Conservation (phyloP, 495 filamentous ascomycete genomes). For the Opeltia flavorubescens region DNA sequence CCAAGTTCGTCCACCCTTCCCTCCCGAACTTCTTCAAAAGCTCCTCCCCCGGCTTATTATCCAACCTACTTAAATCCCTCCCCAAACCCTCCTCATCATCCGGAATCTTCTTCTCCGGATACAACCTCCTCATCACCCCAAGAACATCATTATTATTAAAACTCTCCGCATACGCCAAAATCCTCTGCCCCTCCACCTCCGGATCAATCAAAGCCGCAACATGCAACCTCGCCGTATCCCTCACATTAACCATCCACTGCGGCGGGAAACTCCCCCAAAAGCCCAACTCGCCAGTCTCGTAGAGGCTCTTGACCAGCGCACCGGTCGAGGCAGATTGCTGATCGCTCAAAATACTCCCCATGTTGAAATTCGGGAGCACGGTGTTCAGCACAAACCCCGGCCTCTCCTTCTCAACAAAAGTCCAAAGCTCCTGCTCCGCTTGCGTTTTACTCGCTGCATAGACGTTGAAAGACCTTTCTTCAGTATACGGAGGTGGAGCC, state of each 20-base stretch:
- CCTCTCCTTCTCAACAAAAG: constrained; percentile 34
- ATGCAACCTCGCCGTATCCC: constrained; percentile 33
- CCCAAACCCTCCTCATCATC: neutral
- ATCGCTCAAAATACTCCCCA: constrained; percentile 22
- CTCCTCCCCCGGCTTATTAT: neutral
- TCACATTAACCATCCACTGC: constrained; percentile 27
- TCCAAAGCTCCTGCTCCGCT: constrained; percentile 38
- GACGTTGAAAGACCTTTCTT: constrained; percentile 19
- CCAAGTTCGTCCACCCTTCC: neutral
- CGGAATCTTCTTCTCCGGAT: neutral
- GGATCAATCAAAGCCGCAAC: constrained; percentile 31
- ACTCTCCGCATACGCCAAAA: constrained; percentile 30
- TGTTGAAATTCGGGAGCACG: constrained; percentile 31
- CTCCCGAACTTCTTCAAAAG: neutral
- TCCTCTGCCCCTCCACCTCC: constrained; percentile 26
- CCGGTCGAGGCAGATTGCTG: constrained; percentile 16
- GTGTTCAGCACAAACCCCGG: constrained; percentile 35
- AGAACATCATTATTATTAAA: constrained; percentile 26
- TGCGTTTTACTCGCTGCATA: constrained; percentile 42
- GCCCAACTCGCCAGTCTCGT: constrained; percentile 13
- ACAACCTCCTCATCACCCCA: neutral
- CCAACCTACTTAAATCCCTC: neutral
- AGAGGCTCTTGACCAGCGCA: constrained; percentile 16
- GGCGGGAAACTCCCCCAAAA: constrained; percentile 12
- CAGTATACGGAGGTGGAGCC: neutral